A percentile compares a stretch with the other conserved stretches of the same genome.
Conservation (phyloP, 176 grass and related monocot species). For the Avena insularis region DNA sequence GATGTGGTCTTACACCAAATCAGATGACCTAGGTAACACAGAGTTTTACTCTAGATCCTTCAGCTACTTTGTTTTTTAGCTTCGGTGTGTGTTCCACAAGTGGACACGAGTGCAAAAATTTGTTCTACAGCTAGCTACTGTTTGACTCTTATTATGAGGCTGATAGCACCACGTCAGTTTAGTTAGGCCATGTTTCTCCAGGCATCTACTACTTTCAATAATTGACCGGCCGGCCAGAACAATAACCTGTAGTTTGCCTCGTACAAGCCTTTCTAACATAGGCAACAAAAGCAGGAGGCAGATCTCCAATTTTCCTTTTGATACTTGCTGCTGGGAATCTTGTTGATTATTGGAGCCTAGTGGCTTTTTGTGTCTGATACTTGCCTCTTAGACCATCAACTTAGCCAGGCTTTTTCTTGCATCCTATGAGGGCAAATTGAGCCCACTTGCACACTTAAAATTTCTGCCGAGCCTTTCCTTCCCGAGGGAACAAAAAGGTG, state of each 20-base stretch:
- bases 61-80: slow-evolving; percentile 45
- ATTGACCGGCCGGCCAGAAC: slow-evolving; percentile 37
- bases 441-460: slow-evolving; percentile 49
- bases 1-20: slow-evolving; percentile 31
- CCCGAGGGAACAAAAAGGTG: slow-evolving; percentile 67
- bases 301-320: slow-evolving; percentile 53
- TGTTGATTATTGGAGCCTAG: slow-evolving; percentile 48
- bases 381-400: slow-evolving; percentile 51
- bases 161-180: slow-evolving; percentile 46
- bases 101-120: slow-evolving; percentile 37
- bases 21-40: slow-evolving; percentile 33
- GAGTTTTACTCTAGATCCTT: slow-evolving; percentile 45
- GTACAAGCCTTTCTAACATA: slow-evolving; percentile 55
- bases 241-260: slow-evolving; percentile 53
- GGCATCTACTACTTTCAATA: slow-evolving; percentile 53
- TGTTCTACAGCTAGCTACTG: slow-evolving; percentile 38
- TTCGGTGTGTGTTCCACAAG: slow-evolving; percentile 37
- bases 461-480: slow-evolving; percentile 56
- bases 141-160: slow-evolving; percentile 25
- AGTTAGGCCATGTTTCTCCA: slow-evolving; percentile 48
- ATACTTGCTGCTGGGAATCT: slow-evolving; percentile 47
- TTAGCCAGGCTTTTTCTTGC: slow-evolving; percentile 49
- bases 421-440: slow-evolving; percentile 60
- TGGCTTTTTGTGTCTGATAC: slow-evolving; percentile 46
- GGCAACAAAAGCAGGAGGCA: slow-evolving; percentile 48